Percentiles rank a stretch among this genome's conserved stretches.
phyloP scores from a whole-genome alignment of 495 filamentous ascomycete species.

The Xylaria curta region DNA sequence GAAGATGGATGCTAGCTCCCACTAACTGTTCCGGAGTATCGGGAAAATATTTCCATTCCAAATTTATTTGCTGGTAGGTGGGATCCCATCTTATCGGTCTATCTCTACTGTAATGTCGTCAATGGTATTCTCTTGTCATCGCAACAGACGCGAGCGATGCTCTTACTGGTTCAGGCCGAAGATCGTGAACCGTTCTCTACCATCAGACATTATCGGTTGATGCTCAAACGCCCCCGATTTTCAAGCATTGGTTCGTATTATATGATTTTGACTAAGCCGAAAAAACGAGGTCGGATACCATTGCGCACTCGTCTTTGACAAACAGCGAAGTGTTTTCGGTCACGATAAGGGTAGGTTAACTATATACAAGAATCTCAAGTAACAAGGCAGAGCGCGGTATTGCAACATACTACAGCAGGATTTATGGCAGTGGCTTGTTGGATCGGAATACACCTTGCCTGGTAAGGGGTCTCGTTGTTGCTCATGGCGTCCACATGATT shows the following conservation, averaged over 20 bases:
- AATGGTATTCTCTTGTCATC: constrained; percentile 8
- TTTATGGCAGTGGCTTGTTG: neutral
- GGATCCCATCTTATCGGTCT: neutral
- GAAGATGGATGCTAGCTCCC: constrained; percentile 17
- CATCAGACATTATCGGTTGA: neutral
- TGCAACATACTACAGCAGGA: neutral
- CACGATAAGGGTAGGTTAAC: neutral
- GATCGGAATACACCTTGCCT: neutral
- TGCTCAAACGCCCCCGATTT: neutral
- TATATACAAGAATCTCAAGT: neutral
- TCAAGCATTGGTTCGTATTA: neutral
- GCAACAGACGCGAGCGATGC: neutral
- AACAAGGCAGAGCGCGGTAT: neutral
- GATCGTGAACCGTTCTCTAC: neutral
- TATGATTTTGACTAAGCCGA: neutral
- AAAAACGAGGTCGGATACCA: neutral
- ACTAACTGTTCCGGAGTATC: constrained; percentile 1
- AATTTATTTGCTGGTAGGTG: neutral
- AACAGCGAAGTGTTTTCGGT: neutral
- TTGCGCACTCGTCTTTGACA: neutral
- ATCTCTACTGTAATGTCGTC: neutral
- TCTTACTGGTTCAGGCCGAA: neutral
- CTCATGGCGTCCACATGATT: neutral
- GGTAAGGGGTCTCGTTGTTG: neutral
- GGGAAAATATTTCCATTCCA: constrained; percentile 18